Evolutionary conservation across 768 basidiomycete species (phyloP).

Genomic region (Leucocoprinus birnbaumii): DNA sequence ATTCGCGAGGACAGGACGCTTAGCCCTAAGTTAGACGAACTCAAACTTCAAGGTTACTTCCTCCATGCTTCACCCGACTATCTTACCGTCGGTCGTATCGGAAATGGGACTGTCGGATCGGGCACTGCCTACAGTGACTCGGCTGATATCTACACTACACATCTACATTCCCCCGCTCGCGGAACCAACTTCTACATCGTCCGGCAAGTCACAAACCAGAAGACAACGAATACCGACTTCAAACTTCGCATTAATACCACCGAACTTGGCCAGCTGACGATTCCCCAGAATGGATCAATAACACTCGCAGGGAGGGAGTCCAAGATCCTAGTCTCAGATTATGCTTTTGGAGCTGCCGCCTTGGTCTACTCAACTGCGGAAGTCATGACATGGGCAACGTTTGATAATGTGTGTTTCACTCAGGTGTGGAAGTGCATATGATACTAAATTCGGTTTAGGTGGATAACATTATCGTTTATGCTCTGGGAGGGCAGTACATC

Average conservation of each 20-base stretch:
- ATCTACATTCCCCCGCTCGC: slow-evolving; percentile 53
- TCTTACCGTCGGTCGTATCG: slow-evolving; percentile 60
- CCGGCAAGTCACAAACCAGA: slow-evolving; percentile 43
- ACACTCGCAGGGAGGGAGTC: slow-evolving; percentile 63
- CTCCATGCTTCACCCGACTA: slow-evolving; percentile 64
- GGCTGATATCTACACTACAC: slow-evolving; percentile 44
- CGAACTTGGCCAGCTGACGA: slow-evolving; percentile 35
- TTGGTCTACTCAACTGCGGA: slow-evolving; percentile 63
- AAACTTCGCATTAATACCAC: slow-evolving; percentile 45
- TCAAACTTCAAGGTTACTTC: slow-evolving; percentile 65
- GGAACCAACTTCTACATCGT: slow-evolving; percentile 55
- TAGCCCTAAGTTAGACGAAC: slow-evolving; percentile 55
- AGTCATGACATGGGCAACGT: slow-evolving; percentile 40
- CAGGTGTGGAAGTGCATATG: too few species aligned
- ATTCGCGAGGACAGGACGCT: slow-evolving; percentile 56
- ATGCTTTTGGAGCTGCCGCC: slow-evolving; percentile 51
- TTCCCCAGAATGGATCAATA: slow-evolving; percentile 38
- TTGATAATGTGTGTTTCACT: slow-evolving; percentile 21
- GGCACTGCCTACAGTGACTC: slow-evolving; percentile 33
- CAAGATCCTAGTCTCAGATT: slow-evolving; percentile 62
- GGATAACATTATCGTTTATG: slow-evolving; percentile 34
- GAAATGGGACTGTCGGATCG: slow-evolving; percentile 43
- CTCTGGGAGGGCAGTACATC: slow-evolving; percentile 31
- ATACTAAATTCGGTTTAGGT: slow-evolving; percentile 14
- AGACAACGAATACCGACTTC: slow-evolving; percentile 46